A percentile compares a stretch with the other conserved stretches of the same genome.
phyloP scores from a whole-genome alignment of 768 basidiomycete genomes.

The Boletus patriciae region DNA sequence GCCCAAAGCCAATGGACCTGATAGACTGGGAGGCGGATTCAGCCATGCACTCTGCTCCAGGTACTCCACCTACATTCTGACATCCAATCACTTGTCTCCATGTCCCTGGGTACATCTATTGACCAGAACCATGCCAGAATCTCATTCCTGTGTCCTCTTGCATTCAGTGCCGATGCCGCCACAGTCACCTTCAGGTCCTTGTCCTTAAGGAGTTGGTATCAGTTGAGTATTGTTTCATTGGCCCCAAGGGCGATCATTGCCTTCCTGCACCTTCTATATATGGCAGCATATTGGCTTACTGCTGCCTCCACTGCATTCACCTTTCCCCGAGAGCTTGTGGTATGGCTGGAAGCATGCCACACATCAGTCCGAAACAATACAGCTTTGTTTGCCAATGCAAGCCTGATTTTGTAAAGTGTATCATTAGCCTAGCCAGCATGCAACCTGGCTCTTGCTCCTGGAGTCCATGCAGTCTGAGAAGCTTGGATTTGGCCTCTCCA shows the following conservation, averaged over 20 bases:
- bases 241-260: background rate
- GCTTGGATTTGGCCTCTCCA: background rate
- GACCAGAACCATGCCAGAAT: no score
- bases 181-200: background rate
- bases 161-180: no score
- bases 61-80: no score
- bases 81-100: no score
- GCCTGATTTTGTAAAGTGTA: background rate
- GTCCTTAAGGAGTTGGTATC: background rate
- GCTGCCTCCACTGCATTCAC: background rate
- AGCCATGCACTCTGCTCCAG: no score
- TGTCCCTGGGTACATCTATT: no score
- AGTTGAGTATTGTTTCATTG: background rate
- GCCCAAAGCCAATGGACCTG: no score
- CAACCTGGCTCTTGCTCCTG: background rate
- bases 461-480: fast-evolving
- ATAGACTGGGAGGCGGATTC: no score
- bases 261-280: background rate
- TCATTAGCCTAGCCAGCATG: background rate
- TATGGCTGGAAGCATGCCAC: background rate
- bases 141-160: no score
- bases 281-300: background rate
- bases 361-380: background rate
- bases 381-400: background rate
- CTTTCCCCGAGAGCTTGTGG: background rate